Base-by-base conservation (phyloP, 129 eudicot genomes). In the Escallonia rubra region DNA sequence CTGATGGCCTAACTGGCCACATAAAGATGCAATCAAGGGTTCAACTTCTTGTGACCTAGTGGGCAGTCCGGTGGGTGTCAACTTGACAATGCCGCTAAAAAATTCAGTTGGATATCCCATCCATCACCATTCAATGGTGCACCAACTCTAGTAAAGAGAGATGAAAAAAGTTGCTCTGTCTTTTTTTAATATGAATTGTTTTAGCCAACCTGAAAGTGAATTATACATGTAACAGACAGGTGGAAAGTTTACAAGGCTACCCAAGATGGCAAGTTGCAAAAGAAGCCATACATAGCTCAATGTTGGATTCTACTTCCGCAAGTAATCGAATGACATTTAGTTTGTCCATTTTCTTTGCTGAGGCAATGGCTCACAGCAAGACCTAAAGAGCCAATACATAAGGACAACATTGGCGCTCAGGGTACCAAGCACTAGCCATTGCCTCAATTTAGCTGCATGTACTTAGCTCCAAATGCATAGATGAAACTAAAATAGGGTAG, bases 361-460 rank as follows among this genome's bases (percentile, higher is more conserved):
- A 42, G 16, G 59, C 7, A 0, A 62, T 10, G 48, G 43, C 11
- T 43, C 4, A 40, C 0, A 43, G 52, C 5, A 43, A 16, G 39
- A 41, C 41, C 42, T n/a, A 56, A 6, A 10, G 52, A 55, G 55
- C 42, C 63, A 42, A 3, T n/a, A 54, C 9, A 55, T 54, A 55
- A 54, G 15, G 34, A 54, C 8, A 39, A 51, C 38, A 41, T 11
- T 43, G 23, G 59, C 7, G 45, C 12, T 10, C 41, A 54, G 51
- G 48, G 39, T 53, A 54, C 53, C 48, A 67, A 67, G 47, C 14
- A 67, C 66, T 23, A 23, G 34, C 7, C 38, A 45, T 67, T n/a
- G 11, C 16, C 52, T 67, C 72, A 42, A 41, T 16, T 55, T n/a
- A 44, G 52, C 54, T 53, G 23, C 57, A 15, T 4, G n/a, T 55